Evolutionary conservation across 441 rosid genomes (phyloP), one percentile per base, ranked within the genome.

Genomic region (Adansonia grandidieri): DNA sequence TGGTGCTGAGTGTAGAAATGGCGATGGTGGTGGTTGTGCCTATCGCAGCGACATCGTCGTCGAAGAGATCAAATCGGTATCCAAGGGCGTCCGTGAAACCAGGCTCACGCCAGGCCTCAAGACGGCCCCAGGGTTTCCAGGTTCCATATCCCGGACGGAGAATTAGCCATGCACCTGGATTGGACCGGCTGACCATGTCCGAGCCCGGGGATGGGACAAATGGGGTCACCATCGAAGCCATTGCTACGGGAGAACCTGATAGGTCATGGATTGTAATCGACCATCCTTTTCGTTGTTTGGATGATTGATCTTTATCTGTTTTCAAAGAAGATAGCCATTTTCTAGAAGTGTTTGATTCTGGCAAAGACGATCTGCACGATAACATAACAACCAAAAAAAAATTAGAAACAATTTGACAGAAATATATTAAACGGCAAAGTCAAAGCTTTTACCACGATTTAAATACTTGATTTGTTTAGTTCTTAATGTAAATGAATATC

Each of bases 181-280:
- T 95, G 2, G 97, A 90, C 22, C 86, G 86, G 48, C 88, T 90
- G 28, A 95, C 98, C 1, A 91, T 87, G 70, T 95, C 89, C 0
- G 93, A 87, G 7, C 98, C 97, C 0, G 96, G 97, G 10, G 97
- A 93, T 3, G 93, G 98, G 0, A 93, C 97, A 22, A 92, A 95
- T 2, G 98, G 98, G 11, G 98, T 95, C 50, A 93, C 97, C 98
- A 95, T 95, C 1, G 96, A 92, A 0, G 98, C 98, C 87, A 90
- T 93, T 2, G 98, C 98, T 0, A 95, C 98, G 0, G 98, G 98
- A 2, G 98, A 95, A 0, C 98, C 98, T 0, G 98, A 92, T 8
- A 95, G 93, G 82, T 93, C 97, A 73, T 95, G 98, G 82, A 95
- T 86, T 42, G 93, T 93, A 50, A 95, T 61, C 1, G 97, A 90